Conservation (phyloP, 257 asterid species). For the Leonotis leonurus region DNA sequence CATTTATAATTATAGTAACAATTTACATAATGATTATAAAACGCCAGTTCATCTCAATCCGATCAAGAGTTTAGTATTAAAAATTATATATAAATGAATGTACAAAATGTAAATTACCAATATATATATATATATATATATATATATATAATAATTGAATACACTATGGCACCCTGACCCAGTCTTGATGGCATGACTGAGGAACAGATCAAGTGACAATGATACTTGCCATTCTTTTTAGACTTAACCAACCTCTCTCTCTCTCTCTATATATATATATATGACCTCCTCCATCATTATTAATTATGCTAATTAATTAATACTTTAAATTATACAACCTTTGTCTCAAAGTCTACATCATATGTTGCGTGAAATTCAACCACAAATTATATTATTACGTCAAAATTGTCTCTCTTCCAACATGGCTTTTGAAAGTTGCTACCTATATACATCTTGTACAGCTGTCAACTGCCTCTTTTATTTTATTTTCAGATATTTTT, state of each 20-base stretch:
- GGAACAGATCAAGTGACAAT: slow-evolving; percentile 9
- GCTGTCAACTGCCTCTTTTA: neutral
- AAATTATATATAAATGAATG: too few species aligned
- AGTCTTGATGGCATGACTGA: neutral
- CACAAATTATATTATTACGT: neutral
- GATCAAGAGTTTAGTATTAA: too few species aligned
- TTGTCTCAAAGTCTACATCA: slow-evolving; percentile 15
- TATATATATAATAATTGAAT: neutral
- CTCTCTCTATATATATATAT: too few species aligned
- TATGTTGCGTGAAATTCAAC: slow-evolving; percentile 11
- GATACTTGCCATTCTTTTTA: slow-evolving; percentile 11
- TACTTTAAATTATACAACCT: slow-evolving; percentile 20
- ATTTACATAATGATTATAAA: too few species aligned
- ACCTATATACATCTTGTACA: neutral
- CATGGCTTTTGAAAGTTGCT: neutral
- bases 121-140: too few species aligned
- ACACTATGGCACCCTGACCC: too few species aligned
- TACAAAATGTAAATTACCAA: neutral
- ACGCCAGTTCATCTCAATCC: too few species aligned
- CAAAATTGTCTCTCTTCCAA: neutral
- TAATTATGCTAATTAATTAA: slow-evolving; percentile 2
- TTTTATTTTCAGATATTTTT: too few species aligned
- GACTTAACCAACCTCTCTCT: too few species aligned
- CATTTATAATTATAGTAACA: too few species aligned
- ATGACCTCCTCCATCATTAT: slow-evolving; percentile 3